Evolutionary conservation across 2,329 filamentous ascomycete genomes (phyloP).

Genomic region (Fusarium concolor): DNA sequence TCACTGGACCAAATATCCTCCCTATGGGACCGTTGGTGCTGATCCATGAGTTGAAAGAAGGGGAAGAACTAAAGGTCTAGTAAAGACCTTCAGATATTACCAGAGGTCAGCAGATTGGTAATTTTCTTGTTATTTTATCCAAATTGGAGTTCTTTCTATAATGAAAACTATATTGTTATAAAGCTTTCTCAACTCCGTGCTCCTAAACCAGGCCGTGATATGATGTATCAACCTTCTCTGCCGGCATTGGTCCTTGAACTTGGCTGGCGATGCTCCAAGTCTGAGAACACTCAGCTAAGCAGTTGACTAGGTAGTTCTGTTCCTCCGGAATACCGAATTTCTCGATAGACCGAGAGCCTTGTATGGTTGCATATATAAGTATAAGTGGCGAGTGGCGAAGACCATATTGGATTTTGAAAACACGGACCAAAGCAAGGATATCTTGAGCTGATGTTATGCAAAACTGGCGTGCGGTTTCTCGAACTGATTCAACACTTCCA

Average conservation of each 20-base stretch:
- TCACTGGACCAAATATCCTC: constrained; percentile 46
- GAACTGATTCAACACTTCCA: not conserved
- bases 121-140: no score
- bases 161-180: not conserved
- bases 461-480: not conserved
- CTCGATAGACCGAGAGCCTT: not conserved
- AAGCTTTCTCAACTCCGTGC: not conserved
- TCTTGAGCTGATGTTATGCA: not conserved
- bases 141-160: no score
- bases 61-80: not conserved
- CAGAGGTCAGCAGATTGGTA: not conserved
- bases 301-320: not conserved
- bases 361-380: constrained; percentile 4
- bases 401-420: constrained; percentile 5
- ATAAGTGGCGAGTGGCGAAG: constrained; percentile 4
- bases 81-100: no score
- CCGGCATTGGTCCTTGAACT: not conserved
- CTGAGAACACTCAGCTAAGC: not conserved
- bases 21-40: constrained; percentile 43
- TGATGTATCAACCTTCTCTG: not conserved
- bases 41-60: constrained; percentile 23
- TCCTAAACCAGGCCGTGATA: not conserved
- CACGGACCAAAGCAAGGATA: not conserved
- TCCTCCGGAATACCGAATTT: constrained; percentile 8
- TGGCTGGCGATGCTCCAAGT: constrained; percentile 8